These are phyloP conservation scores for Helianthus annuus DNA, from an alignment of 129 eudicot genomes.

Conservation along the genomic window HanXRQr2.0-SUNRISE NC_035442.2:61943481-61943980, in stretches of 20 bases:
- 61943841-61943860: background rate
- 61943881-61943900: background rate
- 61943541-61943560: background rate
- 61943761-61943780: slow-evolving; percentile 77
- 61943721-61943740: slow-evolving; percentile 76
- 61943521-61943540: background rate
- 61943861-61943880: background rate
- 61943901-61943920: no score
- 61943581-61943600: slow-evolving; percentile 24
- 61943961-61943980: no score
- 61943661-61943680: background rate
- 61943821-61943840: slow-evolving; percentile 26
- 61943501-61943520: slow-evolving; percentile 8
- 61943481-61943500: slow-evolving; percentile 50
- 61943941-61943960: no score
- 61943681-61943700: slow-evolving; percentile 59
- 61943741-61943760: slow-evolving; percentile 73
- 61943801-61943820: slow-evolving; percentile 26
- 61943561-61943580: background rate
- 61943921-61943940: no score
- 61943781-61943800: slow-evolving; percentile 28
- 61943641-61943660: background rate
- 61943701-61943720: slow-evolving; percentile 82
- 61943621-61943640: background rate
- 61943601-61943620: slow-evolving; percentile 8